phyloP scores from a whole-genome alignment of 2,329 filamentous ascomycete genomes.

The Incumbomyces delicatus region DNA sequence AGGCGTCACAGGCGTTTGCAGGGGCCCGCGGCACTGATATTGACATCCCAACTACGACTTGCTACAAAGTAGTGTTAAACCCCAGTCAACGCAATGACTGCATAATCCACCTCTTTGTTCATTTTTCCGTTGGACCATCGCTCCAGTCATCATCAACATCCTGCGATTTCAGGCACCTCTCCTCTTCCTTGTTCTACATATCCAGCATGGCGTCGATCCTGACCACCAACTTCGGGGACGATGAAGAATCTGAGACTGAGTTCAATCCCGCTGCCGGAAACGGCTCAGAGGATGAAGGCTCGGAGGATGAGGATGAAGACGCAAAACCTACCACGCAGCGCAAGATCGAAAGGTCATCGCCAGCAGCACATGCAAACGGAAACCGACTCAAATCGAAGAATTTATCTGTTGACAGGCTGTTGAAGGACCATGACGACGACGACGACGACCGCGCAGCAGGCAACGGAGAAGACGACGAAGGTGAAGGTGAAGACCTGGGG shows the following conservation, averaged over 20 bases:
- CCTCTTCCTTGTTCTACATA: no score
- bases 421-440: conserved; percentile 38
- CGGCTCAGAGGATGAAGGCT: conserved; percentile 51
- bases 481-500: conserved; percentile 30
- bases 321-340: conserved; percentile 14
- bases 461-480: conserved; percentile 27
- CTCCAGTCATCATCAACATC: background rate
- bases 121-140: background rate
- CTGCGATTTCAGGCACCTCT: no score
- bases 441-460: conserved; percentile 22
- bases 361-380: conserved; percentile 5
- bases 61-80: no score
- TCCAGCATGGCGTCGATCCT: conserved; percentile 32
- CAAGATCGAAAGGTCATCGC: conserved; percentile 10
- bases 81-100: no score
- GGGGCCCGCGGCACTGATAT: background rate
- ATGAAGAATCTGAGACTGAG: conserved; percentile 65
- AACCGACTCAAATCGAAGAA: conserved; percentile 13
- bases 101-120: background rate
- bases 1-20: no score
- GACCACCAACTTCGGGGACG: conserved; percentile 40
- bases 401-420: conserved; percentile 31
- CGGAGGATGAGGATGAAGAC: conserved; percentile 20
- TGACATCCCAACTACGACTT: conserved; percentile 40
- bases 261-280: conserved; percentile 77